phyloP scores from a whole-genome alignment of 805 yeast species.

The Komagataella ulmi region DNA sequence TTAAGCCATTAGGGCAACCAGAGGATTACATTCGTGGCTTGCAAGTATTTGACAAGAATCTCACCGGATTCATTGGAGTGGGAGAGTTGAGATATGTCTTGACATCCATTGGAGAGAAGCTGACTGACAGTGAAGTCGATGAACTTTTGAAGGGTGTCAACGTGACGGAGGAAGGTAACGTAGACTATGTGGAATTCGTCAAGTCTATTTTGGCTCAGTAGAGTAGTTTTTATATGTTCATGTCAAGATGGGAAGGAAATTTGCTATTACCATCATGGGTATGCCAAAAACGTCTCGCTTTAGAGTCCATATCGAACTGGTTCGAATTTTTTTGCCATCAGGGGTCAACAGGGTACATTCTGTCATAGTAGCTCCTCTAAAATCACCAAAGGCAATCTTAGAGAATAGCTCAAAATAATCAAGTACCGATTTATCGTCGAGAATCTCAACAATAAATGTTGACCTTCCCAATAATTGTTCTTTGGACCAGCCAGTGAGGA shows the following conservation, averaged over 20 bases:
- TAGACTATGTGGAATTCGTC: conserved; percentile 90
- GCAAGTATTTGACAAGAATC: conserved; percentile 95
- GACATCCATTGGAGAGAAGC: conserved; percentile 92
- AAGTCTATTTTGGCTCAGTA: conserved; percentile 87
- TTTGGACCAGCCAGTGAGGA: conserved; percentile 81
- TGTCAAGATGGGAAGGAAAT: conserved; percentile 66
- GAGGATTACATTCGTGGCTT: conserved; percentile 91
- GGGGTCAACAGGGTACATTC: conserved; percentile 67
- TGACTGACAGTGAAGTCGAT: conserved; percentile 84
- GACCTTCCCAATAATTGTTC: conserved; percentile 53
- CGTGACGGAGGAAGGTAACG: conserved; percentile 86
- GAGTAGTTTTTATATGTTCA: conserved; percentile 6
- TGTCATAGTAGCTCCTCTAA: conserved; percentile 78
- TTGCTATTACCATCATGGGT: conserved; percentile 95
- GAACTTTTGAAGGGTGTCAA: conserved; percentile 92
- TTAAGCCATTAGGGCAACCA: conserved; percentile 77
- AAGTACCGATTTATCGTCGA: conserved; percentile 79
- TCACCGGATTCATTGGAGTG: conserved; percentile 91
- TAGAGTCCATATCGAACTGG: conserved; percentile 85
- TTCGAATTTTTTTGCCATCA: conserved; percentile 40
- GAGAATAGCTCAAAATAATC: conserved; percentile 81
- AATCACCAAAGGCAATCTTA: conserved; percentile 82
- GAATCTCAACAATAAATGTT: conserved; percentile 66
- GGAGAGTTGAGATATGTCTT: conserved; percentile 93
- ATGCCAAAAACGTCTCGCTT: conserved; percentile 92